phyloP scores from a whole-genome alignment of 345 rosid genomes.

The Conringia planisiliqua region DNA sequence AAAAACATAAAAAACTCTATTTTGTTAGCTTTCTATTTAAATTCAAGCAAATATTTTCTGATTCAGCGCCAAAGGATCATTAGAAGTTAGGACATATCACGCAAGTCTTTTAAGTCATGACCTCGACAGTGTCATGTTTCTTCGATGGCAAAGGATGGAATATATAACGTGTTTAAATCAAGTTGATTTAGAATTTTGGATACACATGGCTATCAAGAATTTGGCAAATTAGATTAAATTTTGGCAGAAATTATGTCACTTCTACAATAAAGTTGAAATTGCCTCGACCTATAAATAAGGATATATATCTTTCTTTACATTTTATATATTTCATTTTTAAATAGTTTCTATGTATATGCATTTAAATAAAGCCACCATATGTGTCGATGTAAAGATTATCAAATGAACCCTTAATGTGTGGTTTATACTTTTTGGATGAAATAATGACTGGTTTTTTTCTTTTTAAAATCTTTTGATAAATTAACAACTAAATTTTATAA shows the following conservation, averaged over 20 bases:
- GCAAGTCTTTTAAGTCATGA: too few species aligned
- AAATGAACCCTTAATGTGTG: too few species aligned
- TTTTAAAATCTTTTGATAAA: too few species aligned
- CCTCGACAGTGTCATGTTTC: background rate
- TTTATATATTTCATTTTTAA: background rate
- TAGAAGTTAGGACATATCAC: too few species aligned
- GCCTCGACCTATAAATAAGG: background rate
- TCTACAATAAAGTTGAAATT: background rate
- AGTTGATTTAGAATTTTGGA: background rate
- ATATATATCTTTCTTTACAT: background rate
- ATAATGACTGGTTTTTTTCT: too few species aligned
- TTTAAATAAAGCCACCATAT: background rate
- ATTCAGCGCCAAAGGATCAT: background rate
- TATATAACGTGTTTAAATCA: background rate
- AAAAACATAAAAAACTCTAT: background rate
- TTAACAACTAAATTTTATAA: too few species aligned
- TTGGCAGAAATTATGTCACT: background rate
- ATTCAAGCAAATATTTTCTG: background rate
- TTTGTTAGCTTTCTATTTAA: background rate
- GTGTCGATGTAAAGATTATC: too few species aligned
- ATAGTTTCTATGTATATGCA: background rate
- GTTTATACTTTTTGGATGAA: too few species aligned
- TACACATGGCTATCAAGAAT: background rate
- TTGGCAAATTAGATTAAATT: background rate
- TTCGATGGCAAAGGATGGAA: background rate